A percentile compares a stretch with the other conserved stretches of the same genome.
phyloP scores from a whole-genome alignment of 2,329 filamentous ascomycete genomes.

The Alternaria novae-zelandiae region DNA sequence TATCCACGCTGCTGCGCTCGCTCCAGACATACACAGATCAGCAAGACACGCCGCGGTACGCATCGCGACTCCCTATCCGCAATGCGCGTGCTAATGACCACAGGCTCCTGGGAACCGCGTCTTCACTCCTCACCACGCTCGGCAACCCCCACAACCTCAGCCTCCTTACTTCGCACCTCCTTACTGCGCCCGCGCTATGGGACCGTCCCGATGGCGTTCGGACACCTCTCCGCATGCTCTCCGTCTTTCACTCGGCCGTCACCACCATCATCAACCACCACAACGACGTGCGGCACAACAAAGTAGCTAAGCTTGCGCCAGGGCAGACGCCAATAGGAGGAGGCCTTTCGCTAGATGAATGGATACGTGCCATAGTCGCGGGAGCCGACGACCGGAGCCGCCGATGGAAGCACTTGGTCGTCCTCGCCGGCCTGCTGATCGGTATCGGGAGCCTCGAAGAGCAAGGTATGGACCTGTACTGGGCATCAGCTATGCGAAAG shows the following conservation, averaged over 20 bases:
- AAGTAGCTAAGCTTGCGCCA: slow-evolving; percentile 33
- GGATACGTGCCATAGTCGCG: slow-evolving; percentile 64
- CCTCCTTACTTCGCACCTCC: slow-evolving; percentile 73
- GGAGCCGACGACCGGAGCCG: slow-evolving; percentile 67
- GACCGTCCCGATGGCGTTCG: slow-evolving; percentile 64
- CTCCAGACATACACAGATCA: slow-evolving; percentile 64
- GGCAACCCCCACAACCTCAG: slow-evolving; percentile 78
- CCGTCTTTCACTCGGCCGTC: slow-evolving; percentile 74
- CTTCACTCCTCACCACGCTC: slow-evolving; percentile 70
- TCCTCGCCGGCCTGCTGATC: slow-evolving; percentile 78
- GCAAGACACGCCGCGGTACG: slow-evolving; percentile 66
- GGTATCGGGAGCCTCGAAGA: slow-evolving; percentile 64
- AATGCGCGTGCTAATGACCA: slow-evolving; percentile 29
- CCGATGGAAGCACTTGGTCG: slow-evolving; percentile 84
- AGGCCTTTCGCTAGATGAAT: slow-evolving; percentile 61
- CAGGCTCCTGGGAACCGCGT: slow-evolving; percentile 67
- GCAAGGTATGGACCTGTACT: slow-evolving; percentile 62
- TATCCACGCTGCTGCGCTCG: slow-evolving; percentile 70
- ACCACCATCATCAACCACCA: slow-evolving; percentile 61
- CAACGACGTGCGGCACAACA: slow-evolving; percentile 39
- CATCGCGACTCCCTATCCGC: slow-evolving; percentile 1
- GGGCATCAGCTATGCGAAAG: slow-evolving; percentile 66
- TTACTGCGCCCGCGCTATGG: slow-evolving; percentile 77
- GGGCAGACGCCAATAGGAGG: slow-evolving; percentile 48
- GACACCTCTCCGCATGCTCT: slow-evolving; percentile 70